Base-by-base conservation (phyloP, 106 monocot species). In the Allium cepa region DNA sequence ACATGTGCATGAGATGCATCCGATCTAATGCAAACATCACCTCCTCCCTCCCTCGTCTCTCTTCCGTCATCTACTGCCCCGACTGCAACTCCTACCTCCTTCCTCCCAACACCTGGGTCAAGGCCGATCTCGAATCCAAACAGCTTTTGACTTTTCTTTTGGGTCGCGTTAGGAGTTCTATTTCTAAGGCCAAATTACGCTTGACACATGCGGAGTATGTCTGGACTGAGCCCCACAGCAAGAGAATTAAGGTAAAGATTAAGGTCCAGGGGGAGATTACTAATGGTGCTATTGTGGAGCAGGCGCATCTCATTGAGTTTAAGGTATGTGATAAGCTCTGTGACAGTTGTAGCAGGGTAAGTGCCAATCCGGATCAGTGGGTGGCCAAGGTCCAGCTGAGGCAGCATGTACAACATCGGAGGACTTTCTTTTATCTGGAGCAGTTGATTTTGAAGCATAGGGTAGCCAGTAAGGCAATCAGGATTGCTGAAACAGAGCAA, bases 181-280 rank as follows among this genome's bases (percentile, higher is more conserved):
- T 77, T 56, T 57, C 79, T 49, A 71, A 70, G 13, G 13, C 13
- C 7, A 12, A 11, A 55, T 69, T 81, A 26, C 68, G 70, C 60
- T 68, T 90, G 65, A 68, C 71, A 61, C 69, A 80, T 75, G 85
- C 85, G 62, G 89, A 82, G 72, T 85, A 85, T 74, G 66, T 85
- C 59, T 97, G 88, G 86, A 89, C 96, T 1, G 96, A 97, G 75
- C 96, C 96, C 57, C 96, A 97, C 76, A 92, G 88, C 49, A 97
- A 92, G 78, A 73, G 96, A 14, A 80, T 97, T 68, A 84, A 80
- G 69, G 73, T 92, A 50, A 77, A 72, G 53, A 73, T 97, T 27
- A 81, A 74, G 46, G 82, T 97, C 64, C 92, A 85, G 73, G 74
- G 76, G 49, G 88, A 97, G 79, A 82, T 78, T 16, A 56, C 80